Conservation (phyloP, 805 yeast species). For the Yarrowia porcina region DNA sequence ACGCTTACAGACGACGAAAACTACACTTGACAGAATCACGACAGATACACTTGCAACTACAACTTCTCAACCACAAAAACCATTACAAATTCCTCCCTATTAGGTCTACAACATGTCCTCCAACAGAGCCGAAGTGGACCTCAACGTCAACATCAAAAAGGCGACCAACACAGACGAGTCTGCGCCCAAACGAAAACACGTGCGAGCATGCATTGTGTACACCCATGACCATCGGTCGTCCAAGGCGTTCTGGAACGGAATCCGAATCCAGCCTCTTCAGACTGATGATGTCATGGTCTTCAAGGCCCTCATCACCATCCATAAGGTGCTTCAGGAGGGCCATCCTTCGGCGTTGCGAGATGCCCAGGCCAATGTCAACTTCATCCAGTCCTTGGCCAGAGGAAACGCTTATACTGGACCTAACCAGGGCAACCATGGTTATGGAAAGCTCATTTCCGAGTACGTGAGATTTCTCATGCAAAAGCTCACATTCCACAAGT, state of each 20-base stretch:
- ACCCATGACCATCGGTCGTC: conserved; percentile 94
- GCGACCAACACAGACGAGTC: conserved; percentile 83
- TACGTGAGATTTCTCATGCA: conserved; percentile 66
- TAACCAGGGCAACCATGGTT: conserved; percentile 38
- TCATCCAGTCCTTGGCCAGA: conserved; percentile 71
- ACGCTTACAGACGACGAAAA: background rate
- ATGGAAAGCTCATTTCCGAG: conserved; percentile 71
- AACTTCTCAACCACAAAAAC: too few relatives aligned
- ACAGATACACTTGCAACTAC: background rate
- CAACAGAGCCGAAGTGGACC: conserved; percentile 39
- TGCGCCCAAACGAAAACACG: conserved; percentile 95
- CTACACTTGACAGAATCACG: too few relatives aligned
- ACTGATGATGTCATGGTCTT: conserved; percentile 79
- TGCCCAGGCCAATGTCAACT: conserved; percentile 72
- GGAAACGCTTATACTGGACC: conserved; percentile 1
- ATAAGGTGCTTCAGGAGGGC: conserved; percentile 97
- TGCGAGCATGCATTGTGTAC: conserved; percentile 88
- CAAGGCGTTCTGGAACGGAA: conserved; percentile 76
- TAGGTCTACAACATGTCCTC: background rate
- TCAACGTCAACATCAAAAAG: conserved; percentile 59
- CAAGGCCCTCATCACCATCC: conserved; percentile 80
- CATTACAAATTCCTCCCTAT: too few relatives aligned
- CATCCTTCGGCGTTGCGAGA: conserved; percentile 80
- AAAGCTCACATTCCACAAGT: conserved; percentile 77
- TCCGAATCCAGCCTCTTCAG: conserved; percentile 75